These are phyloP conservation scores for Ruellia speciosa DNA, from an alignment of 305 asterid species.

Conservation along the genomic window DNA sequence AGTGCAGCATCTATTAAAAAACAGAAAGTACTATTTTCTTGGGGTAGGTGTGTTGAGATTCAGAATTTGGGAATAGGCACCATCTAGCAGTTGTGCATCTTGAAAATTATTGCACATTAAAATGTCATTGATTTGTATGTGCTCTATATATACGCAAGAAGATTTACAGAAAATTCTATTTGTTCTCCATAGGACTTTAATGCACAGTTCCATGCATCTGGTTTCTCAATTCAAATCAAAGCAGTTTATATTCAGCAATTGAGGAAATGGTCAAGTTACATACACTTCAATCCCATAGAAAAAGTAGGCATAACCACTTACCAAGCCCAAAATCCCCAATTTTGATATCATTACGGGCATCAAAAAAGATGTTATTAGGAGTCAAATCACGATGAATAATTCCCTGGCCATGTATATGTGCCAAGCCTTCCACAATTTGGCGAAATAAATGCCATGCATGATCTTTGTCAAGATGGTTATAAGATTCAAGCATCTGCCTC, in stretches of 20 bases:
- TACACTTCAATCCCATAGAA: not conserved
- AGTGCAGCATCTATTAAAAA: too few relatives aligned
- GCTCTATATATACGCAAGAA: too few relatives aligned
- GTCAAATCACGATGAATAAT: constrained; percentile 97
- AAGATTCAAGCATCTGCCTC: constrained; percentile 83
- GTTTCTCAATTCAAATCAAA: too few relatives aligned
- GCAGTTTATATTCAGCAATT: not conserved
- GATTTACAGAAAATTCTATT: too few relatives aligned
- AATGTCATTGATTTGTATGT: too few relatives aligned
- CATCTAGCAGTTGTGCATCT: too few relatives aligned
- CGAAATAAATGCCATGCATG: constrained; percentile 92
- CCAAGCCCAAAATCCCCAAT: constrained; percentile 99
- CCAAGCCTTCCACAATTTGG: constrained; percentile 96
- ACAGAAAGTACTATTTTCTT: too few relatives aligned
- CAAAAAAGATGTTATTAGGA: constrained; percentile 91
- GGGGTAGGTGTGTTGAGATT: too few relatives aligned
- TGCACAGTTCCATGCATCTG: too few relatives aligned
- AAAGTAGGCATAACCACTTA: constrained; percentile 27
- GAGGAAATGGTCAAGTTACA: not conserved
- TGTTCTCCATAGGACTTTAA: too few relatives aligned
- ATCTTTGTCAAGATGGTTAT: constrained; percentile 78
- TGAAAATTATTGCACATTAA: too few relatives aligned
- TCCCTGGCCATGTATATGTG: constrained; percentile 93
- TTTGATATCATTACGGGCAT: constrained; percentile 92
- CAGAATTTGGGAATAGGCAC: too few relatives aligned